Base-by-base conservation (phyloP, 441 rosid species). In the Heliophila coronopifolia region DNA sequence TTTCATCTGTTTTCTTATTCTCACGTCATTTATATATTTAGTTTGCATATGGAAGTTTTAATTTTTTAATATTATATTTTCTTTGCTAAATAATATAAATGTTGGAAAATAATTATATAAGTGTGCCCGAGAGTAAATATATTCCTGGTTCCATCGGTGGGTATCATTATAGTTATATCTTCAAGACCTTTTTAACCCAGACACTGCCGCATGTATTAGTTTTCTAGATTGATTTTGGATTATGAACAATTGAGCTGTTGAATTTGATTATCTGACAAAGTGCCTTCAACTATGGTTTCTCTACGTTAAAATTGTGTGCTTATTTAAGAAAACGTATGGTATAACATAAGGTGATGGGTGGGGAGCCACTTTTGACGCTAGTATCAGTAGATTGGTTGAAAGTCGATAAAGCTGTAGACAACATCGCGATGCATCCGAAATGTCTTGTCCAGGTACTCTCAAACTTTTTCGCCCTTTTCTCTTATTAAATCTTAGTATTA, bases 331-430 rank as follows among this genome's bases (percentile, higher is more conserved):
- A 33, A 14, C 5, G 1, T 36, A 23, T 58, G 26, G 24, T 25
- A 11, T 7, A 33, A 45, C 61, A 51, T 25, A 67, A 93, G 99
- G 85, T 89, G 58, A 74, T 72, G 77, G 99, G 97, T 50, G 92
- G 91, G 25, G 84, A 86, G 53, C 94, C 99, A 18, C 91, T 93
- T 72, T 96, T 93, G 54, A 75, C 77, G 66, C 93, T 93, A 42
- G 71, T 93, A 60, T 84, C 86, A 25, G 95, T 89, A 47, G 97
- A 93, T 63, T 93, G 99, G 99, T 69, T 89, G 26, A 86, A 77
- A 72, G 85, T 84, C 58, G 96, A 93, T 47, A 73, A 70, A 61
- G 65, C 83, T 14, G 48, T 72, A 14, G 96, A 84, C 48, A 72
- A 58, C 61, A 62, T 93, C 58, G 80, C 96, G 34, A 53, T 83